Conservation (phyloP, 805 yeast genomes). For the Monosporozyma unispora region DNA sequence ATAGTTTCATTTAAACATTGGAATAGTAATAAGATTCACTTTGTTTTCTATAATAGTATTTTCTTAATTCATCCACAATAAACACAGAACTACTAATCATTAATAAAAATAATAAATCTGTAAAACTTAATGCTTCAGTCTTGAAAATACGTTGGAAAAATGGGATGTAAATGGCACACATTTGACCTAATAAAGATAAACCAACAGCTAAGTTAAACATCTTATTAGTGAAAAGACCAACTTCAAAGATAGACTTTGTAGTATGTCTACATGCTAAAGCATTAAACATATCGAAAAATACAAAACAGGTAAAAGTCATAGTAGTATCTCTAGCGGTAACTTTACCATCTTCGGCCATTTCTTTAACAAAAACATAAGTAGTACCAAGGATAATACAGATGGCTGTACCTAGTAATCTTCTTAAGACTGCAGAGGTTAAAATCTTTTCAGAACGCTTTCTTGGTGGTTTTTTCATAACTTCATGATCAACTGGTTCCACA, state of each 20-base stretch:
- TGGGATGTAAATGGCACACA: slow-evolving; percentile 88
- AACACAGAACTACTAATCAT: slow-evolving; percentile 70
- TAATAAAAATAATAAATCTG: slow-evolving; percentile 59
- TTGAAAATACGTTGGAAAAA: slow-evolving; percentile 89
- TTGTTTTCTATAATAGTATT: slow-evolving; percentile 32
- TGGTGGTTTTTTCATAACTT: slow-evolving; percentile 95
- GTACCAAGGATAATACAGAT: slow-evolving; percentile 76
- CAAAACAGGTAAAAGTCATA: slow-evolving; percentile 97
- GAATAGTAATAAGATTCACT: slow-evolving; percentile 12
- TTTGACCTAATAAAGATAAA: slow-evolving; percentile 79
- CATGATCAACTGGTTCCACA: slow-evolving; percentile 94
- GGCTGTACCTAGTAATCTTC: slow-evolving; percentile 71
- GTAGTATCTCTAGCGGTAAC: slow-evolving; percentile 95
- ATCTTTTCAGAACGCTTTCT: slow-evolving; percentile 81
- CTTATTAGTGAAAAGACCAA: slow-evolving; percentile 67
- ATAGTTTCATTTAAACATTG: slow-evolving; percentile 3
- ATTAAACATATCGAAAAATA: slow-evolving; percentile 91
- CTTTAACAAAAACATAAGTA: slow-evolving; percentile 72
- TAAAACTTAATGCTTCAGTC: slow-evolving; percentile 75
- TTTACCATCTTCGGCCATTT: slow-evolving; percentile 68
- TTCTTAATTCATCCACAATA: slow-evolving; percentile 75
- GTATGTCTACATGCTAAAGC: slow-evolving; percentile 90
- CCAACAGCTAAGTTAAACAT: slow-evolving; percentile 94
- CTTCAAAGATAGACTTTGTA: slow-evolving; percentile 69
- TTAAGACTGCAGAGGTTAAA: slow-evolving; percentile 58